phyloP scores from a whole-genome alignment of 2,329 filamentous ascomycete genomes.

The Pseudocercospora pini-densiflorae region DNA sequence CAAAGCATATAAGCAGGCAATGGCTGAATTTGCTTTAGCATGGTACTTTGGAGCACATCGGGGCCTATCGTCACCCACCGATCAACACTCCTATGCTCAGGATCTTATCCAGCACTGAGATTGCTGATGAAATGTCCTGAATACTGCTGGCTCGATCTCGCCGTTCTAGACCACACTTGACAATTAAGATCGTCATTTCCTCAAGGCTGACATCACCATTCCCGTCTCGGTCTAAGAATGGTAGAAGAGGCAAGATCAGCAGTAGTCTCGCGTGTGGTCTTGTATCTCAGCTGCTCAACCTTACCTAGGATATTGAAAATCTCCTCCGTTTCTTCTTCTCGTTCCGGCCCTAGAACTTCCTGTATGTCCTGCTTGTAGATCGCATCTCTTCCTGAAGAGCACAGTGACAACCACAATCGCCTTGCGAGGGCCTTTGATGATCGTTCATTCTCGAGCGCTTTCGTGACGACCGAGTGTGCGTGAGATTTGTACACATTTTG shows the following conservation, averaged over 20 bases:
- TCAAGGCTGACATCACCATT: slow-evolving; percentile 41
- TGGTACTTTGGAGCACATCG: neutral
- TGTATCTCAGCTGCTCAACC: neutral
- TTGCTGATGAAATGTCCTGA: slow-evolving; percentile 40
- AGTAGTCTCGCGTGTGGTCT: neutral
- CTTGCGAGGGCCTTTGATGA: slow-evolving; percentile 39
- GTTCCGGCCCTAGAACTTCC: slow-evolving; percentile 33
- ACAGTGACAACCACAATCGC: slow-evolving; percentile 40
- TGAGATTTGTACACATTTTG: slow-evolving; percentile 71
- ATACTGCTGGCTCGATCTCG: slow-evolving; percentile 36
- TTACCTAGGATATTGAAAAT: slow-evolving; percentile 32
- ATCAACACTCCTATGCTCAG: slow-evolving; percentile 31
- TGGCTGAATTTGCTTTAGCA: slow-evolving; percentile 13
- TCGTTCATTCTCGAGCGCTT: slow-evolving; percentile 35
- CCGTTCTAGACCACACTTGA: slow-evolving; percentile 35
- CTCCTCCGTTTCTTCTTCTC: slow-evolving; percentile 34
- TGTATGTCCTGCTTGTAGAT: slow-evolving; percentile 34
- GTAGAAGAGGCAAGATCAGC: neutral
- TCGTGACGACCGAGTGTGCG: slow-evolving; percentile 34
- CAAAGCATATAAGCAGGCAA: slow-evolving; percentile 39
- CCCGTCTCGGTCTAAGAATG: slow-evolving; percentile 35
- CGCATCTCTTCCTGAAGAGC: slow-evolving; percentile 29
- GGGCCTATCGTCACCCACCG: slow-evolving; percentile 26
- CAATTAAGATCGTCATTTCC: slow-evolving; percentile 38
- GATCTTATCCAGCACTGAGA: slow-evolving; percentile 40